Evolutionary conservation across 805 yeast species (phyloP).

Genomic region (Cyberlindnera xylosilytica): DNA sequence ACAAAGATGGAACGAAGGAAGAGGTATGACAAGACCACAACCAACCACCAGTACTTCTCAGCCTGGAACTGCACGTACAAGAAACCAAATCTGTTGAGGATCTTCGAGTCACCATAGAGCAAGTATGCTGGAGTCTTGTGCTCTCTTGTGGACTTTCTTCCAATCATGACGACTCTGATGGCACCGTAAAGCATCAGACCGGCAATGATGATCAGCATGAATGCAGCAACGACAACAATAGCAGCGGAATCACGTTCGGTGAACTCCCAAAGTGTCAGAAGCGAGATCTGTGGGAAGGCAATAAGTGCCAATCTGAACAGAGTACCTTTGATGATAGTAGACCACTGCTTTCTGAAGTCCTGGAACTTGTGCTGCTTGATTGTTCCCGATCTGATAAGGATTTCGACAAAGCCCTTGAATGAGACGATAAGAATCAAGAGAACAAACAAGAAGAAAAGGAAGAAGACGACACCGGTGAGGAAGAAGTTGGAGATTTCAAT

Average conservation of each 20-base stretch:
- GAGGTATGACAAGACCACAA: constrained; percentile 60
- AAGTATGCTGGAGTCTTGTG: constrained; percentile 92
- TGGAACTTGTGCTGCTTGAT: constrained; percentile 62
- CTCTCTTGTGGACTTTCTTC: constrained; percentile 63
- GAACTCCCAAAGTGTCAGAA: constrained; percentile 87
- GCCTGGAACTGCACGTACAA: constrained; percentile 90
- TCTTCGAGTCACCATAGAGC: constrained; percentile 76
- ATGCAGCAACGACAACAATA: constrained; percentile 72
- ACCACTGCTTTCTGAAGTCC: constrained; percentile 82
- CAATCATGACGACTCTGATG: constrained; percentile 66
- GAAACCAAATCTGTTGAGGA: constrained; percentile 87
- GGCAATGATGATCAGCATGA: constrained; percentile 55
- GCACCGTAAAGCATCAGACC: constrained; percentile 72
- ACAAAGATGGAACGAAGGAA: constrained; percentile 77
- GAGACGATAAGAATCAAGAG: constrained; percentile 51
- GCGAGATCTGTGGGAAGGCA: constrained; percentile 83
- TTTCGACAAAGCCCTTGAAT: constrained; percentile 70
- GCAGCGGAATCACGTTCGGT: constrained; percentile 83
- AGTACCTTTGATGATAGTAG: constrained; percentile 81
- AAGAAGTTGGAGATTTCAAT: constrained; percentile 87
- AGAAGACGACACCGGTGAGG: constrained; percentile 82
- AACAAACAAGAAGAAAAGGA: constrained; percentile 70
- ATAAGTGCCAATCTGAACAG: constrained; percentile 78
- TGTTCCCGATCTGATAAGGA: constrained; percentile 51
- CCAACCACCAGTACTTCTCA: constrained; percentile 78